These are phyloP conservation scores for Chlorella sp. DNA, from an alignment of 139 green algal species.

Conservation along the genomic window DNA sequence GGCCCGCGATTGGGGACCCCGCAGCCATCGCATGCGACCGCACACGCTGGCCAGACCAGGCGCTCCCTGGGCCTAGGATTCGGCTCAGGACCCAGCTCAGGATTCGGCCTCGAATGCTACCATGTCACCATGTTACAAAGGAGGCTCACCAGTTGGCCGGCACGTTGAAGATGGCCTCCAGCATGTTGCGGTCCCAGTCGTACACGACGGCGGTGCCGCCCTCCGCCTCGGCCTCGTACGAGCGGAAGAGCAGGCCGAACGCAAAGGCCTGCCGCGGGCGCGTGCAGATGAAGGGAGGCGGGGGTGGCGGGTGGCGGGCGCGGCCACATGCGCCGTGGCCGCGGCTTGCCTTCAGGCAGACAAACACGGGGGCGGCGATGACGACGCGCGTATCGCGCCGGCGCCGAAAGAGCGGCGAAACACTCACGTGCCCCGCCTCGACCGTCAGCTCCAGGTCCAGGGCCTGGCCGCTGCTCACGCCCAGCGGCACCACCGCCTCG, in stretches of 20 bases:
- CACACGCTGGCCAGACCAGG: too few relatives aligned
- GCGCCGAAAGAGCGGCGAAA: not conserved
- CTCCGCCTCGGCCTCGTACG: conserved; percentile 66
- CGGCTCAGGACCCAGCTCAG: too few relatives aligned
- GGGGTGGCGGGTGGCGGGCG: not conserved
- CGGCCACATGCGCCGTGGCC: not conserved
- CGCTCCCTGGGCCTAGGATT: too few relatives aligned
- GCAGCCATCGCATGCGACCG: too few relatives aligned
- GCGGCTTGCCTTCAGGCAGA: too few relatives aligned
- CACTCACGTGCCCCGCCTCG: not conserved
- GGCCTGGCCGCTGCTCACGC: not conserved
- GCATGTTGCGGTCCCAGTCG: conserved; percentile 65
- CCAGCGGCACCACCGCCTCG: conserved; percentile 8
- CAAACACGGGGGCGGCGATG: not conserved
- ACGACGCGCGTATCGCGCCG: not conserved
- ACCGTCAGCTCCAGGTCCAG: conserved; percentile 40
- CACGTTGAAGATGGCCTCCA: conserved; percentile 65
- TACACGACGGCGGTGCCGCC: conserved; percentile 74
- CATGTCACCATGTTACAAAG: too few relatives aligned
- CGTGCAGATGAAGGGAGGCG: conserved; percentile 9
- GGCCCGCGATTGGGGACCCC: too few relatives aligned
- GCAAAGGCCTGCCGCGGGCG: conserved; percentile 30
- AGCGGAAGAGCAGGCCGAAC: conserved; percentile 64
- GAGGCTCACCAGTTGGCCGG: conserved; percentile 18
- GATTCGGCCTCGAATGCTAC: too few relatives aligned